A percentile compares a stretch with the other conserved stretches of the same genome.
These are phyloP conservation scores for Alternaria metachromatica DNA, from an alignment of 2,329 filamentous ascomycete species.

Conservation along the genomic window DNA sequence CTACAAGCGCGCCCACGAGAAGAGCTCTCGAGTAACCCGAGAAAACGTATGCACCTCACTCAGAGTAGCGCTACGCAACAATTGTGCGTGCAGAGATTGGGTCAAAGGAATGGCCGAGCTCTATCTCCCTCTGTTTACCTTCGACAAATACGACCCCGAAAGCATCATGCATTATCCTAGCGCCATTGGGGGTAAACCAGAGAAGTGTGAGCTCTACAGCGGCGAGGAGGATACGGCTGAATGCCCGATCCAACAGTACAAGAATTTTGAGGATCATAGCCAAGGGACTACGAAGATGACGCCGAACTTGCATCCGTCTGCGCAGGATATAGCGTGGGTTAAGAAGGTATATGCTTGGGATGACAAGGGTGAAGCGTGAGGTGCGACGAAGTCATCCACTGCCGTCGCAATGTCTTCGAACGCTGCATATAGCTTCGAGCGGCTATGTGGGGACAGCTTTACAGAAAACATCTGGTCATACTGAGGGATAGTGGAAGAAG, in stretches of 20 bases:
- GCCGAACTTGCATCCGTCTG: slow-evolving; percentile 3
- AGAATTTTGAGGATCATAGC: background rate
- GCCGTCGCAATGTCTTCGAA: background rate
- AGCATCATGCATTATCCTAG: slow-evolving; percentile 9
- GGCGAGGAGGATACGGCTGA: background rate
- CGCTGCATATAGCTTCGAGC: background rate
- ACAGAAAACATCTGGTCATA: too few species aligned
- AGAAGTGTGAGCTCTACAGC: background rate
- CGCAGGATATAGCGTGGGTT: slow-evolving; percentile 2
- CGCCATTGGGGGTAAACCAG: background rate
- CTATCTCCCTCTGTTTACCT: background rate
- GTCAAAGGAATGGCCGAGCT: background rate
- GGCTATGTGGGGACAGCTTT: too few species aligned
- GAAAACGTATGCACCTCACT: background rate
- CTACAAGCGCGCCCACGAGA: background rate
- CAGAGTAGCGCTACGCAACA: background rate
- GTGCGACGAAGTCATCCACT: background rate
- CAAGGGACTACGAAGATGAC: background rate
- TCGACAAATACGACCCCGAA: background rate
- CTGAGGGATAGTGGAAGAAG: too few species aligned
- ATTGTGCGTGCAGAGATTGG: background rate
- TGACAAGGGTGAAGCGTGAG: background rate
- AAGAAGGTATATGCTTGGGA: background rate
- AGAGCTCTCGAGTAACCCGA: background rate
- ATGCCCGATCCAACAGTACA: background rate